Evolutionary conservation across 148 eudicot genomes (phyloP), one percentile per base, ranked within the genome.

Genomic region (Vaccinium myrtillus): DNA sequence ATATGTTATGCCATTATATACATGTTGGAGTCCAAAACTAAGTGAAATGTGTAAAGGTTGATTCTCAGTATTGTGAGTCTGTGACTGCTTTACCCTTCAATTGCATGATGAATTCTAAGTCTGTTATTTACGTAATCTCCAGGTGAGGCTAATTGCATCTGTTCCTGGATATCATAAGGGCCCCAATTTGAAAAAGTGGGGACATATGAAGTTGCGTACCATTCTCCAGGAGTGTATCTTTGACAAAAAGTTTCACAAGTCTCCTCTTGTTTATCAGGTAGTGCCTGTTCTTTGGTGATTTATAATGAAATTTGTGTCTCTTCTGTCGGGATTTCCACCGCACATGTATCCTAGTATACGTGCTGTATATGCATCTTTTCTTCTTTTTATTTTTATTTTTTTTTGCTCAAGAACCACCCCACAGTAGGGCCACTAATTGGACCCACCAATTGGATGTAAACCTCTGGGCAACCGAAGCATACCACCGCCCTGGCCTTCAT

Each of bases 141-240:
- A 96, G 99, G 99, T 96, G 83, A 92, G 99, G 88, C 87, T 96
- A 82, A 93, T 96, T 88, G 98, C 96, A 16, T 96, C 99, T 53
- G 98, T 96, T 75, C 99, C 99, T 85, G 99, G 99, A 75, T 96
- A 96, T 87, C 99, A 96, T 85, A 86, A 88, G n/a, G 99, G 99
- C 55, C 30, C 95, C 16, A 90, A 86, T 89, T 76, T 96, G 81
- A 96, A 86, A 88, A 96, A 91, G 86, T 96, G 99, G 98, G 99
- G 99, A 79, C 99, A 96, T 84, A 93, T 95, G 92, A 96, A 96
- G 89, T 79, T 96, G 54, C 95, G 99, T 14, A 89, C 94, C 86
- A 84, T 95, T 83, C 91, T 96, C 30, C 97, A 95, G 86, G 90
- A 91, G 76, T 91, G 93, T 81, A 85, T 86, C 78, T 96, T 96